phyloP scores from a whole-genome alignment of 1,139 yeast species.

The Pichia terricola region DNA sequence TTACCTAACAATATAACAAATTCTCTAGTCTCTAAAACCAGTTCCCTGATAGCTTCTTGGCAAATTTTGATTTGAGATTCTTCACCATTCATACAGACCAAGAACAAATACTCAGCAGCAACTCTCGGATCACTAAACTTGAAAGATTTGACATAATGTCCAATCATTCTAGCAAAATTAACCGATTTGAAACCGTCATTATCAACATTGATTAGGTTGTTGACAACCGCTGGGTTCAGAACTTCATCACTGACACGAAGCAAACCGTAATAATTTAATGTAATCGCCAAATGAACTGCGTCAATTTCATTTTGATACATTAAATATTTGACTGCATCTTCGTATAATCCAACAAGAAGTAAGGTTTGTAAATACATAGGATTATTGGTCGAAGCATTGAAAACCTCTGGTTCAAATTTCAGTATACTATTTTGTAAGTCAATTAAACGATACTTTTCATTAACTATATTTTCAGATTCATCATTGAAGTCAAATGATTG shows the following conservation, averaged over 20 bases:
- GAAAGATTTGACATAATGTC: slow-evolving; percentile 71
- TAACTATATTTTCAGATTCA: slow-evolving; percentile 24
- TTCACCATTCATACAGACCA: slow-evolving; percentile 49
- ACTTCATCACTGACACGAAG: slow-evolving; percentile 36
- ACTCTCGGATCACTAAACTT: slow-evolving; percentile 80
- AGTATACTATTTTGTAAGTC: slow-evolving; percentile 69
- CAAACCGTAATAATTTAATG: slow-evolving; percentile 66
- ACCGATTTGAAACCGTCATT: slow-evolving; percentile 35
- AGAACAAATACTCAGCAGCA: slow-evolving; percentile 78
- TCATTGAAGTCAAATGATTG: slow-evolving; percentile 19
- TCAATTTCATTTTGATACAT: slow-evolving; percentile 67
- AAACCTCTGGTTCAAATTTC: slow-evolving; percentile 65
- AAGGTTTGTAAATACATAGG: slow-evolving; percentile 74
- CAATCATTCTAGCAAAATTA: slow-evolving; percentile 51
- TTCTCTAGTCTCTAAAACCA: slow-evolving; percentile 79
- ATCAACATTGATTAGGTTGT: slow-evolving; percentile 27
- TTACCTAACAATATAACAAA: slow-evolving; percentile 76
- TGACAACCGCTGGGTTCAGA: slow-evolving; percentile 8
- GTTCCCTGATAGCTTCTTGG: slow-evolving; percentile 75
- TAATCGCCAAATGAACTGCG: slow-evolving; percentile 84
- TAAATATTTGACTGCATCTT: slow-evolving; percentile 66
- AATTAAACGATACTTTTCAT: slow-evolving; percentile 61
- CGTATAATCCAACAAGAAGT: slow-evolving; percentile 71
- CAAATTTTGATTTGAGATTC: slow-evolving; percentile 46
- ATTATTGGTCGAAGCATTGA: slow-evolving; percentile 54